Evolutionary conservation across 805 yeast genomes (phyloP), one percentile per base, ranked within the genome.

Genomic region (Kregervanrija pseudodelftensis): DNA sequence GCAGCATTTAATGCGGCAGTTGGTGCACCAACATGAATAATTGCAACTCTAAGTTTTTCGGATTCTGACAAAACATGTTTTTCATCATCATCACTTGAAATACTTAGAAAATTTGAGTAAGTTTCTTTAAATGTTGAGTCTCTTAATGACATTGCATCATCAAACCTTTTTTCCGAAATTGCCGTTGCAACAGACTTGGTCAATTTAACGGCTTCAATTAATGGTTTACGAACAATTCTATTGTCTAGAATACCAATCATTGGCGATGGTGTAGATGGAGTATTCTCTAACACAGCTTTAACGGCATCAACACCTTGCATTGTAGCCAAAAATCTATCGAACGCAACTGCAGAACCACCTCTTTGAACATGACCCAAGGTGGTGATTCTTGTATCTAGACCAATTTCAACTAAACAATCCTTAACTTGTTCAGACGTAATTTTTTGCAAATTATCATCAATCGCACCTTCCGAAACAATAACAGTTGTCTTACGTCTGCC

Each of bases 321-420:
- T 13, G 99, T 91, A 35, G 97, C 96, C 56, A 93, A 68, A 60
- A 84, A 66, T 61, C 99, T 79, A 65, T 93, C 99, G 57, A 76
- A 87, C 2, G 98, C 97, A 44, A 90, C 96, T 17, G 99, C 97
- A 39, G 95, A 79, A 66, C 99, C 99, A 70, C 99, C 99, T 68
- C 99, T 80, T 73, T 93, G 99, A 44, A 93, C 97, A 64, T 93
- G 99, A 44, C 99, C 99, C 56, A 93, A 73, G 11, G 95, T 87
- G 36, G 99, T 93, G 57, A 91, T 82, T 64, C 98, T 80, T 5
- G 98, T 91, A 63, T 93, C 99, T 45, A 93, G 75, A 11, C 96
- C 96, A 50, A 93, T 61, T 45, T 81, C 82, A 39, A 85, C 86
- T 47, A 93, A 72, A 13, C 83, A 93, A 42, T 87, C 79, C 66